These are phyloP conservation scores for Cytospora chrysosperma DNA, from an alignment of 2,329 filamentous ascomycete genomes.

Conservation along the genomic window DNA sequence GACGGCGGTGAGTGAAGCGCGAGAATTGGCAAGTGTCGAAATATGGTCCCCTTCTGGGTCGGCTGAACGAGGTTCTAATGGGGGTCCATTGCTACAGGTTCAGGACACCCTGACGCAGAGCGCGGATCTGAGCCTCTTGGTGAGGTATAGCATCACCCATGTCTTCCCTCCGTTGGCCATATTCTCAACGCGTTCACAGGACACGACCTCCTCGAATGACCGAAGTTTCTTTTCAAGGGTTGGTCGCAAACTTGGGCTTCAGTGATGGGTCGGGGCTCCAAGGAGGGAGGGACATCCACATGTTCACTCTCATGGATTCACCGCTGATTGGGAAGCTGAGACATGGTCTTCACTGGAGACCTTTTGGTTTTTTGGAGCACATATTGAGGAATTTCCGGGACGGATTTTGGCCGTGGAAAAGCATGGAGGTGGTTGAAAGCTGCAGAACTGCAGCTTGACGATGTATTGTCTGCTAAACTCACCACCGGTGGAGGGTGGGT, in stretches of 20 bases:
- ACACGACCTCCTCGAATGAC: background rate
- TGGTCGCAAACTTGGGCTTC: conserved; percentile 18
- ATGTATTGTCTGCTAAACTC: background rate
- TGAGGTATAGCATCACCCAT: conserved; percentile 16
- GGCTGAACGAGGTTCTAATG: conserved; percentile 4
- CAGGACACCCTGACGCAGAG: background rate
- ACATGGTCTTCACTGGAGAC: background rate
- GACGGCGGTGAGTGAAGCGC: conserved; percentile 23
- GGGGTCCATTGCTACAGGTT: background rate
- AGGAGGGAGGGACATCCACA: background rate
- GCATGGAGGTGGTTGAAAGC: background rate
- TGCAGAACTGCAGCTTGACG: background rate
- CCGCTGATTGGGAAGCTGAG: background rate
- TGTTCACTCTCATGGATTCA: background rate
- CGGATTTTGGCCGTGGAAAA: background rate
- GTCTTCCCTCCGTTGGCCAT: background rate
- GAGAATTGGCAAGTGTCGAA: conserved; percentile 21
- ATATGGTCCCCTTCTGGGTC: background rate
- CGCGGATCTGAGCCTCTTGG: conserved; percentile 13
- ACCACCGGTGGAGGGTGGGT: background rate
- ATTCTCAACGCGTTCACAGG: conserved; percentile 18
- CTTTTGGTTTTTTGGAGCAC: background rate
- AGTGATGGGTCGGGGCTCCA: background rate
- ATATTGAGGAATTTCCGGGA: background rate
- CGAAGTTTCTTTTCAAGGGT: conserved; percentile 21